These are phyloP conservation scores for Selenicereus undatus DNA, from an alignment of 148 eudicot genomes.

Conservation along the genomic window DNA sequence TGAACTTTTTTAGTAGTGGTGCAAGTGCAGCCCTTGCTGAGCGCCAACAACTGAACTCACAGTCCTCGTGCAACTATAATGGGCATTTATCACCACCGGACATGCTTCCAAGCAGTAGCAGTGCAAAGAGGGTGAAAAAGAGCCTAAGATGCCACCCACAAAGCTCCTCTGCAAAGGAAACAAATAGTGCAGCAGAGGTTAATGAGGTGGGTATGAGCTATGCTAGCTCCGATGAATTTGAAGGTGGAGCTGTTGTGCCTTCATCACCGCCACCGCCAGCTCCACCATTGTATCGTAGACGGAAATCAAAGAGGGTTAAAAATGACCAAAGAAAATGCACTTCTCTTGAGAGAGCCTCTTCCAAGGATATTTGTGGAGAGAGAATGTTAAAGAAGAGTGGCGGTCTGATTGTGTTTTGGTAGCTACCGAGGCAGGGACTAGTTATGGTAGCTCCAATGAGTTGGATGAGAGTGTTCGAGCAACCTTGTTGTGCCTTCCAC, in stretches of 20 bases:
- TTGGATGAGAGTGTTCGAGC: conserved; percentile 28
- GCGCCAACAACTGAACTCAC: too few relatives aligned
- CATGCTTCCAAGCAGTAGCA: conserved; percentile 51
- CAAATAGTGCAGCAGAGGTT: not conserved
- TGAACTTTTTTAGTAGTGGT: too few relatives aligned
- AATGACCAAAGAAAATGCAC: conserved; percentile 17
- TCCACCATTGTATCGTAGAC: not conserved
- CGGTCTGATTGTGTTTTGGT: conserved; percentile 37
- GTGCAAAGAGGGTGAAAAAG: conserved; percentile 30
- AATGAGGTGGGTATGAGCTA: not conserved
- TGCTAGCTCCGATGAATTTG: not conserved
- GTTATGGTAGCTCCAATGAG: conserved; percentile 39
- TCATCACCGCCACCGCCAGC: not conserved
- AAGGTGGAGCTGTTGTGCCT: not conserved
- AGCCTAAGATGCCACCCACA: conserved; percentile 16
- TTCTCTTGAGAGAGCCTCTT: conserved; percentile 17
- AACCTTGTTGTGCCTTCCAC: conserved; percentile 25
- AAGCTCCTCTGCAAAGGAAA: not conserved
- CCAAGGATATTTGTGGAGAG: conserved; percentile 16
- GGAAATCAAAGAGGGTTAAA: conserved; percentile 26
- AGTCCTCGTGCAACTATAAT: conserved; percentile 16
- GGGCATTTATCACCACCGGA: conserved; percentile 33
- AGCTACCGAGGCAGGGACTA: conserved; percentile 26
- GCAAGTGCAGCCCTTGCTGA: too few relatives aligned
- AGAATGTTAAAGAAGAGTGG: conserved; percentile 38